phyloP scores from a whole-genome alignment of 148 eudicot species.

The Rhododendron henanense region DNA sequence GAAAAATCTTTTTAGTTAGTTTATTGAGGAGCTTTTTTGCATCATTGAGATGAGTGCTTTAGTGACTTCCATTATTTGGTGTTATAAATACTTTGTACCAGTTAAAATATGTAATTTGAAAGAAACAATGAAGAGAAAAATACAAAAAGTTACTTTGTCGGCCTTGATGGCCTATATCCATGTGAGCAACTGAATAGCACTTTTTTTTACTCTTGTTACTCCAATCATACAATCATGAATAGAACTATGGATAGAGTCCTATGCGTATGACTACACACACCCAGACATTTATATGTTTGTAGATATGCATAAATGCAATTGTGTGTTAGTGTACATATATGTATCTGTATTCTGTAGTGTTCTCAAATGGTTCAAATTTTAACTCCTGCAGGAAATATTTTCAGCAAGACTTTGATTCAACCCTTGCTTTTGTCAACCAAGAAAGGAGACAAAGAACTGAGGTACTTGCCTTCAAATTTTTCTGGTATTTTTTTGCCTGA shows the following conservation, averaged over 20 bases:
- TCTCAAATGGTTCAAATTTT: background rate
- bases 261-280: background rate
- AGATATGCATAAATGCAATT: background rate
- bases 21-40: background rate
- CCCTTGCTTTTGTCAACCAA: slow-evolving; percentile 81
- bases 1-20: background rate
- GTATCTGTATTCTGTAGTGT: background rate
- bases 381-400: slow-evolving; percentile 58
- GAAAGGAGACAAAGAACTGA: slow-evolving; percentile 89
- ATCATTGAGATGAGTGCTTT: background rate
- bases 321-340: background rate
- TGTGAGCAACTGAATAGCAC: background rate
- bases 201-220: background rate
- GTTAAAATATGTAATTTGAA: background rate
- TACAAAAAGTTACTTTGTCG: background rate
- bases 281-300: background rate
- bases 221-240: background rate
- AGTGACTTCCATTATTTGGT: background rate
- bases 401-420: slow-evolving; percentile 90
- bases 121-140: background rate
- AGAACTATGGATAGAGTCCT: background rate
- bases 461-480: slow-evolving; percentile 35
- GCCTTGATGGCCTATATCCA: background rate
- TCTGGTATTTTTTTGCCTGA: background rate
- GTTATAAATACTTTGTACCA: background rate